Conservation (phyloP, 129 eudicot species). For the Flaveria ramosissima region DNA sequence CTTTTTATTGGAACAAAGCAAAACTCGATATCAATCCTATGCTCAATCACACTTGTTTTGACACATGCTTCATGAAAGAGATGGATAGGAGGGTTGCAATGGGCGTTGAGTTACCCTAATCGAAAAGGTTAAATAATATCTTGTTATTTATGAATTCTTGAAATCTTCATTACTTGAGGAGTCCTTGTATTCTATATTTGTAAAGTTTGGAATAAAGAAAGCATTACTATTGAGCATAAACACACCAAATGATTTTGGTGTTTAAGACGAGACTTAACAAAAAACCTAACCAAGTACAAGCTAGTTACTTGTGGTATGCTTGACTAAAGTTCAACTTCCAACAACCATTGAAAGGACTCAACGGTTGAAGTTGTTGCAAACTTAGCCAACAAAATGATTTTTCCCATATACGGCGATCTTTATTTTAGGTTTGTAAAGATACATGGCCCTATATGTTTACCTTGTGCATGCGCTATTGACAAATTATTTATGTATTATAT, state of each 20-base stretch:
- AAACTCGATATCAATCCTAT: neutral
- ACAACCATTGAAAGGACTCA: neutral
- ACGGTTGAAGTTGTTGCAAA: neutral
- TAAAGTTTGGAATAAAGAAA: neutral
- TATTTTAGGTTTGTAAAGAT: neutral
- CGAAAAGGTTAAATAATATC: neutral
- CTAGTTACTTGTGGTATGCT: neutral
- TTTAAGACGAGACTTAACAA: neutral
- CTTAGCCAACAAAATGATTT: neutral
- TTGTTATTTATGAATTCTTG: neutral
- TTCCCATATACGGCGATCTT: neutral
- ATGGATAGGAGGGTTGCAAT: neutral
- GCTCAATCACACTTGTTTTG: neutral
- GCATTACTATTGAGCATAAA: neutral
- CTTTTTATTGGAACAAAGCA: neutral
- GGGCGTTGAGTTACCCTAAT: neutral
- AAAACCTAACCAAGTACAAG: neutral
- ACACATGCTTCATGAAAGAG: neutral
- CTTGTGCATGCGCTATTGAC: neutral
- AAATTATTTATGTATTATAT: no score
- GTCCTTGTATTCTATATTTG: neutral
- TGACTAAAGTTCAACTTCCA: neutral
- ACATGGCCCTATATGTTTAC: neutral
- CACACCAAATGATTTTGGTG: neutral
- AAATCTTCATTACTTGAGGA: neutral